Evolutionary conservation across 352 stramenopile species (phyloP).

Genomic region (Globisporangium viniferum): DNA sequence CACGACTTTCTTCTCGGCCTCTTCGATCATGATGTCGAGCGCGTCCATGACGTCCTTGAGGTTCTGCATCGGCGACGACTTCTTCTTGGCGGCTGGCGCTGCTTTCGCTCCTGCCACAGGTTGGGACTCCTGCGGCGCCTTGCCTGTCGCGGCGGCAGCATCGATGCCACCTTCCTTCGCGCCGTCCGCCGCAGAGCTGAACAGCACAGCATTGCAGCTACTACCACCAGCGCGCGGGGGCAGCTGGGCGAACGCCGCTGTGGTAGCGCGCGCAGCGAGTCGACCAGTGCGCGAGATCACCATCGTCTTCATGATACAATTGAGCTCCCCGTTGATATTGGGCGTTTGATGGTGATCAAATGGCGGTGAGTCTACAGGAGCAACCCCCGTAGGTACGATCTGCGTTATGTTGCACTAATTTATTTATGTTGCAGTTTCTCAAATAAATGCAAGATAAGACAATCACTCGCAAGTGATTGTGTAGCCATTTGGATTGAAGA

Average conservation of each 20-base stretch:
- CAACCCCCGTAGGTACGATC: not conserved
- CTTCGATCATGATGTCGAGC: slow-evolving; percentile 79
- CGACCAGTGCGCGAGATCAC: not conserved
- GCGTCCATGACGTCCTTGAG: slow-evolving; percentile 70
- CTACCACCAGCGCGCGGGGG: not conserved
- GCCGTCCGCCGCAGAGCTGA: slow-evolving; percentile 1
- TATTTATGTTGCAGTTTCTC: too few relatives aligned
- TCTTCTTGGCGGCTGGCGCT: slow-evolving; percentile 17
- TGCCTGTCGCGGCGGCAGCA: not conserved
- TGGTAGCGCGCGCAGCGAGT: not conserved
- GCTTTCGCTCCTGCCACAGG: not conserved
- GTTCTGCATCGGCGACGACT: slow-evolving; percentile 65
- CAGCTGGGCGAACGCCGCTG: not conserved
- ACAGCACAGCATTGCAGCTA: not conserved
- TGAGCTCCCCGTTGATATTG: not conserved
- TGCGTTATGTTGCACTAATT: too few relatives aligned
- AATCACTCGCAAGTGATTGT: too few relatives aligned
- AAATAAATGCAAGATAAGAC: too few relatives aligned
- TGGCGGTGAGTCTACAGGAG: not conserved
- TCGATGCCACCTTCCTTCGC: not conserved
- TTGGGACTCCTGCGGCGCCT: not conserved
- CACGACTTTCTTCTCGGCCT: slow-evolving; percentile 79
- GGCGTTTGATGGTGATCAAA: slow-evolving; percentile 8
- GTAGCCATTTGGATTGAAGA: too few relatives aligned
- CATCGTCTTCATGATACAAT: not conserved